Evolutionary conservation across 257 asterid species (phyloP).

Genomic region (Nicotiana attenuata): DNA sequence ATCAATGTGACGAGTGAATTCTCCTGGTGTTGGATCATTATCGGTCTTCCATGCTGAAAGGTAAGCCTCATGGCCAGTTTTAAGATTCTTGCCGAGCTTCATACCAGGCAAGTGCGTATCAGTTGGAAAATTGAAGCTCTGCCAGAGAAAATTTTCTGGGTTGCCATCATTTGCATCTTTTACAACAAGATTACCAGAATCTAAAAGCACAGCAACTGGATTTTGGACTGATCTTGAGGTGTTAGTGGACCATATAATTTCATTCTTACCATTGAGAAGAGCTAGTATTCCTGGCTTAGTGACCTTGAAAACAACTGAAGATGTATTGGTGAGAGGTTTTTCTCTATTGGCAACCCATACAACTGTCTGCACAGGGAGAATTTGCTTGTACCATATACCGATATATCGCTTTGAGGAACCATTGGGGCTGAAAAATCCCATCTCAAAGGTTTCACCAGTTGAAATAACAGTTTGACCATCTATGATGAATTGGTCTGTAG

Average conservation of each 20-base stretch:
- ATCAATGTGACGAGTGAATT: slow-evolving; percentile 13
- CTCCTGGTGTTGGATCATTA: slow-evolving; percentile 3
- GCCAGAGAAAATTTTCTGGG: slow-evolving; percentile 22
- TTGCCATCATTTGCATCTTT: slow-evolving; percentile 27
- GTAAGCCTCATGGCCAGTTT: background rate
- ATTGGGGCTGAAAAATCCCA: no score
- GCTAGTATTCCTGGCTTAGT: no score
- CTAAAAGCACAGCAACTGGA: no score
- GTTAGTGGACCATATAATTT: no score
- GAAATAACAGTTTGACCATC: slow-evolving; percentile 30
- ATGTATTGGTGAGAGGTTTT: background rate
- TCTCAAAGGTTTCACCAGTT: background rate
- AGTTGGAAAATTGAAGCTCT: slow-evolving; percentile 24
- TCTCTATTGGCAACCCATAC: background rate
- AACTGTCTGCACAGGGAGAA: background rate
- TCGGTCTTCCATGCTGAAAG: background rate
- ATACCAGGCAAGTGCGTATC: slow-evolving; percentile 18
- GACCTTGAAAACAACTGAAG: background rate
- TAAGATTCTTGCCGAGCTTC: slow-evolving; percentile 26
- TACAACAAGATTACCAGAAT: background rate
- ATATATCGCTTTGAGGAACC: no score
- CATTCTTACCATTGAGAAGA: background rate
- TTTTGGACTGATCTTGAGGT: no score
- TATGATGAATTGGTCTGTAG: background rate
- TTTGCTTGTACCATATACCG: background rate